Base-by-base conservation (phyloP, 2,329 filamentous ascomycete genomes). In the Volutella citrinella region DNA sequence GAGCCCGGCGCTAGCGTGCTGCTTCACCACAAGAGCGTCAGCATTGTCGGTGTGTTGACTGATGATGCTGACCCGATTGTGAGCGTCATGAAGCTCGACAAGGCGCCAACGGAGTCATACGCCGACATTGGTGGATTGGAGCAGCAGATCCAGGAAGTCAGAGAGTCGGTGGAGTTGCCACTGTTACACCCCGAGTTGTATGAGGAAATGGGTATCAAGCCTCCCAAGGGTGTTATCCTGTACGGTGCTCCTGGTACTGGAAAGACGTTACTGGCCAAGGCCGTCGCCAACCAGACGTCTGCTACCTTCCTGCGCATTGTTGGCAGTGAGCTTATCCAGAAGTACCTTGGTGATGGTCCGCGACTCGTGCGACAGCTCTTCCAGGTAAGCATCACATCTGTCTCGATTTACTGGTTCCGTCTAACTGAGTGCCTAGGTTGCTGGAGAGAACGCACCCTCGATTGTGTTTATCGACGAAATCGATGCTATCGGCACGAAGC, bases 381-480 rank as follows among this genome's bases (percentile, higher is more conserved):
- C 79, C 85, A 89, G 69, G 79, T 81, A 69, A 49, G 66, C 45
- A 7, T 13, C 9, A 14, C 11, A 1, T 6, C 15, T 12, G 8
- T 30, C 4, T 2, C 18, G 3, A 3, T n/a, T 8, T 13, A 4
- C 22, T 13, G 11, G 13, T 16, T 4, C 6, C 14, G 15, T 19
- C 27, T 42, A 49, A 40, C 46, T 22, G 23, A 32, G n/a, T 14
- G 5, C 64, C 43, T 56, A 88, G 72, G 89, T 95, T 42, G 93
- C 93, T 19, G 91, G 89, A 4, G 94, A 98, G 61, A 93, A 98
- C 50, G 86, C 93, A 0, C 93, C 93, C 1, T 90, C 90, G 3
- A 98, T 98, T 53, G 91, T 98, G 15, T 98, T 98, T 66, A 98
- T 98, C 51, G 93, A 98, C 59, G 93, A 98, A 64, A 98, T 98